These are phyloP conservation scores for Naganishia kalamii DNA, from an alignment of 768 basidiomycete species.

Conservation along the genomic window DNA sequence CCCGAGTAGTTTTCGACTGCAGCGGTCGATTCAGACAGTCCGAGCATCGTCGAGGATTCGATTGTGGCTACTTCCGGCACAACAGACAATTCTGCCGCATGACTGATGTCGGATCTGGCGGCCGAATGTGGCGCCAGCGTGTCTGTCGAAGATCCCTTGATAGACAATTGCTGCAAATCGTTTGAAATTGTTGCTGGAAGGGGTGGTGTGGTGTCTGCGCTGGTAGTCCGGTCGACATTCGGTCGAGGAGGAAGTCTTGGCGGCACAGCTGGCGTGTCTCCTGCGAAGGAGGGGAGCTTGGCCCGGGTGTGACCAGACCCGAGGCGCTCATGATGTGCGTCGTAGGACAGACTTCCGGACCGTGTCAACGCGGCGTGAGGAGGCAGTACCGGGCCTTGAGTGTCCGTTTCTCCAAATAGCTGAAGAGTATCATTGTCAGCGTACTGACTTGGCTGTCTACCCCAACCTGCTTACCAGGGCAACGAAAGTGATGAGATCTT, in stretches of 20 bases:
- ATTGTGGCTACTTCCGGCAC: neutral
- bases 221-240: neutral
- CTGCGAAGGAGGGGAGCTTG: slow-evolving; percentile 5
- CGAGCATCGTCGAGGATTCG: neutral
- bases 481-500: slow-evolving; percentile 71
- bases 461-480: slow-evolving; percentile 52
- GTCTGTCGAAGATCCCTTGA: neutral
- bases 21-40: neutral
- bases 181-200: neutral
- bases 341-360: slow-evolving; percentile 30
- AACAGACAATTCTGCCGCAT: neutral
- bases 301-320: slow-evolving; percentile 23
- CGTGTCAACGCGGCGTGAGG: slow-evolving; percentile 33
- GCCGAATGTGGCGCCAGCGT: neutral
- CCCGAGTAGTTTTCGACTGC: neutral
- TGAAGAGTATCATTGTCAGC: too few relatives aligned
- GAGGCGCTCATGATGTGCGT: slow-evolving; percentile 26
- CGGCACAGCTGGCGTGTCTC: neutral
- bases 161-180: neutral
- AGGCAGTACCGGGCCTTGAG: slow-evolving; percentile 28
- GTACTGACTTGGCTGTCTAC: too few relatives aligned
- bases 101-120: neutral
- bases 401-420: too few relatives aligned
- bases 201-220: neutral
- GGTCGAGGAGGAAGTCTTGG: slow-evolving; percentile 6